A percentile compares a stretch with the other conserved stretches of the same genome.
phyloP scores from a whole-genome alignment of 2,329 filamentous ascomycete genomes.

The Phaeosphaeriaceae sp. region DNA sequence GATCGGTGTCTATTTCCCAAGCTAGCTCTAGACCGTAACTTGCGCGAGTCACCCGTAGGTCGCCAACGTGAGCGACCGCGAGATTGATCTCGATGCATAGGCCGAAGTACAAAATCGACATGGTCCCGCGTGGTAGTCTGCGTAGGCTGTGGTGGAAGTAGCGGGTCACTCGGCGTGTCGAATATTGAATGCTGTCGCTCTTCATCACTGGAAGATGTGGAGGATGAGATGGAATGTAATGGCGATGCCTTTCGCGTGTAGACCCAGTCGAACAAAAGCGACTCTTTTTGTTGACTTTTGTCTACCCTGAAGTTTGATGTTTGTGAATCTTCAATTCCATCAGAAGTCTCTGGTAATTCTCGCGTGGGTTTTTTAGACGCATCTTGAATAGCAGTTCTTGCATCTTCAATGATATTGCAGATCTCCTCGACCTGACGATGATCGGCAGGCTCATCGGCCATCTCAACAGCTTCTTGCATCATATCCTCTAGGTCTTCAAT shows the following conservation, averaged over 20 bases:
- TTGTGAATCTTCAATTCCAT: not conserved
- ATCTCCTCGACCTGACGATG: constrained; percentile 46
- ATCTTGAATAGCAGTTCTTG: constrained; percentile 43
- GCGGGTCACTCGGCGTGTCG: constrained; percentile 27
- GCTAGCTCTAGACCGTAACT: constrained; percentile 11
- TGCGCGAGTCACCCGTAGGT: constrained; percentile 6
- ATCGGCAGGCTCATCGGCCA: constrained; percentile 44
- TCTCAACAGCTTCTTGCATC: constrained; percentile 50
- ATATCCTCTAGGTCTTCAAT: constrained; percentile 52
- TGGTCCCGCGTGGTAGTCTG: constrained; percentile 34
- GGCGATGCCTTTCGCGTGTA: constrained; percentile 18
- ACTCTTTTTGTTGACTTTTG: constrained; percentile 15
- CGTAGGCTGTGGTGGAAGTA: constrained; percentile 29
- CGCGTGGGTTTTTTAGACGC: constrained; percentile 29
- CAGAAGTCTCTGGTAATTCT: constrained; percentile 22
- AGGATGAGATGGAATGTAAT: constrained; percentile 4
- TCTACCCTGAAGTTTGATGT: constrained; percentile 4
- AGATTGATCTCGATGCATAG: constrained; percentile 30
- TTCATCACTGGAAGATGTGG: constrained; percentile 13
- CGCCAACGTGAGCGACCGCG: constrained; percentile 30
- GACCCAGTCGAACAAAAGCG: constrained; percentile 38
- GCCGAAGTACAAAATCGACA: constrained; percentile 38
- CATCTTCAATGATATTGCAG: constrained; percentile 49
- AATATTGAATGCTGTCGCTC: constrained; percentile 11
- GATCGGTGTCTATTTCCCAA: constrained; percentile 7